Conservation (phyloP, 2,329 filamentous ascomycete species). For the Apiospora sp. region DNA sequence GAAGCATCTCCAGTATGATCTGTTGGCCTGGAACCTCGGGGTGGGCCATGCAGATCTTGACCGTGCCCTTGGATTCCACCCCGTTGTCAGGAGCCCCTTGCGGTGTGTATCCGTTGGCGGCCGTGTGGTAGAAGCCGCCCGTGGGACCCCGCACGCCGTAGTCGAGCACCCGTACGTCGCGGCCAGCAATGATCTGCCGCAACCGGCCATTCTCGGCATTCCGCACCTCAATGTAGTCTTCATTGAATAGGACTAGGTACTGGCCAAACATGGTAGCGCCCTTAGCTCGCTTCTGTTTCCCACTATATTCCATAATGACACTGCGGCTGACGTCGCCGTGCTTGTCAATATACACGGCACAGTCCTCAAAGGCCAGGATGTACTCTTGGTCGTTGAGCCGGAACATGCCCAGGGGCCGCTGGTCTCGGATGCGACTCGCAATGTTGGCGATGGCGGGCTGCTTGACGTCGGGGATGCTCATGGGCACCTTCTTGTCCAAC, state of each 20-base stretch:
- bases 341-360: slow-evolving; percentile 97
- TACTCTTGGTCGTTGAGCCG: slow-evolving; percentile 92
- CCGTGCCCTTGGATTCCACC: slow-evolving; percentile 70
- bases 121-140: slow-evolving; percentile 50
- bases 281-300: slow-evolving; percentile 79
- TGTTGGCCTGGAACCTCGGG: slow-evolving; percentile 85
- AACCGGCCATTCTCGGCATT: slow-evolving; percentile 95
- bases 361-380: slow-evolving; percentile 92
- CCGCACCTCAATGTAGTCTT: slow-evolving; percentile 95
- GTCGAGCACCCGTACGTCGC: slow-evolving; percentile 90
- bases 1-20: slow-evolving; percentile 88
- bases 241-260: slow-evolving; percentile 92
- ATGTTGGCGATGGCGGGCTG: slow-evolving; percentile 84
- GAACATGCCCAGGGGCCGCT: slow-evolving; percentile 95
- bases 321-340: slow-evolving; percentile 93
- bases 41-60: slow-evolving; percentile 96
- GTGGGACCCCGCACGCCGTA: slow-evolving; percentile 75
- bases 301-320: slow-evolving; percentile 99
- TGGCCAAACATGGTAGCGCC: slow-evolving; percentile 89
- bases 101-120: slow-evolving; percentile 41
- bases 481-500: slow-evolving; percentile 94
- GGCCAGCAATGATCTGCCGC: slow-evolving; percentile 91
- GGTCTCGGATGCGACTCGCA: slow-evolving; percentile 80
- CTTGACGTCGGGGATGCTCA: slow-evolving; percentile 89
- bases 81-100: slow-evolving; percentile 45